Evolutionary conservation across 352 stramenopile species (phyloP).

Genomic region (Pythium aphanidermatum): DNA sequence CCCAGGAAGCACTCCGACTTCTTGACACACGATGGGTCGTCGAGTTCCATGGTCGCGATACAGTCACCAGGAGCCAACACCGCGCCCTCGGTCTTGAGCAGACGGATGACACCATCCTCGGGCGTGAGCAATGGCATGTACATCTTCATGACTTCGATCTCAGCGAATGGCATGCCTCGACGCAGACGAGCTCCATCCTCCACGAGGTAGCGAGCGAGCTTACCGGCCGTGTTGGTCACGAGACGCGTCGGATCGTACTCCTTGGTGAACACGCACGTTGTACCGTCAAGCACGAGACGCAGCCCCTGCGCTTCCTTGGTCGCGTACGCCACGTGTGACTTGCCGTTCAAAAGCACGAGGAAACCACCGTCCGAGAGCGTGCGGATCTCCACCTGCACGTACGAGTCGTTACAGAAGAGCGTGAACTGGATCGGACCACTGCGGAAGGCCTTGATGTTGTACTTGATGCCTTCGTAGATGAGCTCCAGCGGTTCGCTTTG

Average conservation of each 20-base stretch:
- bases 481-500: constrained; percentile 91
- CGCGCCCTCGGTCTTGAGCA: constrained; percentile 95
- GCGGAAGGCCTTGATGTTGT: constrained; percentile 90
- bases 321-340: constrained; percentile 96
- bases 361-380: constrained; percentile 97
- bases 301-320: constrained; percentile 88
- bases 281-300: constrained; percentile 92
- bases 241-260: constrained; percentile 99
- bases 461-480: constrained; percentile 99
- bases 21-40: constrained; percentile 97
- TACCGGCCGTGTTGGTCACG: constrained; percentile 96
- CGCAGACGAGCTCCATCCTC: constrained; percentile 90
- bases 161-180: constrained; percentile 81
- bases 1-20: constrained; percentile 91
- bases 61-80: constrained; percentile 95
- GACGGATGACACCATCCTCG: constrained; percentile 93
- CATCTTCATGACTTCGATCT: constrained; percentile 99
- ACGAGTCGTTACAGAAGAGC: constrained; percentile 85
- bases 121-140: constrained; percentile 99
- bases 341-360: constrained; percentile 95
- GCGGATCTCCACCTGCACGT: constrained; percentile 92
- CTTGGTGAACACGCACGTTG: constrained; percentile 97
- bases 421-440: constrained; percentile 91
- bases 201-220: constrained; percentile 99
- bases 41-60: constrained; percentile 96